phyloP scores from a whole-genome alignment of 2,329 filamentous ascomycete genomes.

The Annulohypoxylon truncatum region DNA sequence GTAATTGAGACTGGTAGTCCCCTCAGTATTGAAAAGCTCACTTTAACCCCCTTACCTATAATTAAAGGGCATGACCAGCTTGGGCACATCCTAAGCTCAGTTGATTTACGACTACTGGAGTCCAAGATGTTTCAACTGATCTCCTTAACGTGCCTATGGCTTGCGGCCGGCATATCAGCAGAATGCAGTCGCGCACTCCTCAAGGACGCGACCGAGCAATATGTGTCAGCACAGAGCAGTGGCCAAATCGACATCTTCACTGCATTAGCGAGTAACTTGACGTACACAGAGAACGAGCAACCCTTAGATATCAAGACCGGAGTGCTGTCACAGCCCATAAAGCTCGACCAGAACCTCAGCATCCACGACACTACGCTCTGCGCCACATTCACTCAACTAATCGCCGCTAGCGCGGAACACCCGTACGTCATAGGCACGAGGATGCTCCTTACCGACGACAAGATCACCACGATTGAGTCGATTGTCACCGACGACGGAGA shows the following conservation, averaged over 20 bases:
- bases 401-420: slow-evolving; percentile 45
- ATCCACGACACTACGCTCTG: slow-evolving; percentile 50
- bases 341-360: slow-evolving; percentile 48
- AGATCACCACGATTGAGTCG: slow-evolving; percentile 44
- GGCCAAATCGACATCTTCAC: slow-evolving; percentile 28
- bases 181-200: slow-evolving; percentile 31
- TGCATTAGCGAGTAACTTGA: slow-evolving; percentile 23
- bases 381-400: slow-evolving; percentile 56
- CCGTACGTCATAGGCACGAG: slow-evolving; percentile 50
- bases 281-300: slow-evolving; percentile 51
- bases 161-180: slow-evolving; percentile 5
- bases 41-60: neutral
- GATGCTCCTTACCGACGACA: slow-evolving; percentile 41
- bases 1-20: neutral
- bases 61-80: no score
- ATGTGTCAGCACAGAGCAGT: slow-evolving; percentile 39
- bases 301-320: slow-evolving; percentile 35
- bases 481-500: slow-evolving; percentile 47
- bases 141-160: neutral
- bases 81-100: no score
- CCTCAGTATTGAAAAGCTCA: neutral
- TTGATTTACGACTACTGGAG: no score
- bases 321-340: slow-evolving; percentile 45
- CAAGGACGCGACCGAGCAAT: slow-evolving; percentile 37
- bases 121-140: neutral